These are phyloP conservation scores for Xylariales sp. DNA, from an alignment of 2,329 filamentous ascomycete genomes.

Conservation along the genomic window DNA sequence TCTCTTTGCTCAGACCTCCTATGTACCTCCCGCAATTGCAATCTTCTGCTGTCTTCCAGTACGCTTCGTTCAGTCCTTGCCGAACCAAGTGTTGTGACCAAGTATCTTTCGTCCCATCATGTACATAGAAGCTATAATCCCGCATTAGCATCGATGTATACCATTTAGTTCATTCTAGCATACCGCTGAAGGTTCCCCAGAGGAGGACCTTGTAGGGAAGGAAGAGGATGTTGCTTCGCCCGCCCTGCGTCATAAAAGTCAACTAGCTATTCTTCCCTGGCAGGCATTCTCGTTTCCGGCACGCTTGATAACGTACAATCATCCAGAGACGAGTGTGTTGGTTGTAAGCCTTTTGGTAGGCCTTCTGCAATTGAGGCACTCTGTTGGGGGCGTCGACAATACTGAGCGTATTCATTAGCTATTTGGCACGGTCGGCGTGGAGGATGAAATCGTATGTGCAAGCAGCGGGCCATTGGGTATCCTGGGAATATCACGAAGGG, in stretches of 20 bases:
- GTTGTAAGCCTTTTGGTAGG: conserved; percentile 70
- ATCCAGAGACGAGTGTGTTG: conserved; percentile 67
- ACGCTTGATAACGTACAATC: conserved; percentile 57
- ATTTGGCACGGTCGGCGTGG: conserved; percentile 1
- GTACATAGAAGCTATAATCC: conserved; percentile 53
- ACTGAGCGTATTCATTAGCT: too few relatives aligned
- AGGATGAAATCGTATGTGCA: conserved; percentile 1
- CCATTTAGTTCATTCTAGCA: conserved; percentile 25
- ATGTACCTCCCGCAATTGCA: conserved; percentile 10
- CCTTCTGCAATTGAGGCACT: conserved; percentile 69
- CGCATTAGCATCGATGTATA: conserved; percentile 14
- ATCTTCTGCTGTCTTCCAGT: too few relatives aligned
- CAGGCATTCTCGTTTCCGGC: background rate
- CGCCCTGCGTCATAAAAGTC: conserved; percentile 43
- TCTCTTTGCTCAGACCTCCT: conserved; percentile 10
- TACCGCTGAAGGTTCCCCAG: conserved; percentile 59
- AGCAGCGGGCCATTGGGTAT: conserved; percentile 18
- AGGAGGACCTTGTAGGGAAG: conserved; percentile 64
- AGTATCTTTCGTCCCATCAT: conserved; percentile 68
- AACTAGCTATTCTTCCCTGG: conserved; percentile 12
- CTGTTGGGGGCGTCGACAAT: conserved; percentile 70
- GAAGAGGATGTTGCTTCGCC: conserved; percentile 60
- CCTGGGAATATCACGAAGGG: background rate
- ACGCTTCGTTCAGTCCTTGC: conserved; percentile 51
- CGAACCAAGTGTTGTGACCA: conserved; percentile 77